Percentiles rank a stretch among this genome's conserved stretches.
phyloP scores from a whole-genome alignment of 2,329 filamentous ascomycete genomes.

The Tolypocladium ovalisporum region DNA sequence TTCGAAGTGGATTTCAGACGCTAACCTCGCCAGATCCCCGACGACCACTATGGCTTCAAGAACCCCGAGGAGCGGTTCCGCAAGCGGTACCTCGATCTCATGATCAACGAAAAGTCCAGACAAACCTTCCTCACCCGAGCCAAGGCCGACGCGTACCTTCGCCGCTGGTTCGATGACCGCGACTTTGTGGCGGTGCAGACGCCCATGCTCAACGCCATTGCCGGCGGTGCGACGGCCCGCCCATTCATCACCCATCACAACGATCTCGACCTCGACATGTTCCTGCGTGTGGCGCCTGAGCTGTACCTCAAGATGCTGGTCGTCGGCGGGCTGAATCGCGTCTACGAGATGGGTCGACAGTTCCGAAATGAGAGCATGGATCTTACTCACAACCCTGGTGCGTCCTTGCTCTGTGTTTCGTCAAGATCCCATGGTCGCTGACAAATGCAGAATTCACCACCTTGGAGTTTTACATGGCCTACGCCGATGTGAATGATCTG shows the following conservation, averaged over 20 bases:
- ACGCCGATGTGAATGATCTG: slow-evolving; percentile 81
- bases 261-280: slow-evolving; percentile 88
- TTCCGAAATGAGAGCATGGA: slow-evolving; percentile 79
- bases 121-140: slow-evolving; percentile 76
- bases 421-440: background rate
- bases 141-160: slow-evolving; percentile 82
- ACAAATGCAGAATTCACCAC: slow-evolving; percentile 73
- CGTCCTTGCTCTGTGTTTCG: background rate
- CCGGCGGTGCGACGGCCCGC: slow-evolving; percentile 85
- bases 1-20: slow-evolving; percentile 35
- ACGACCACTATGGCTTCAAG: slow-evolving; percentile 89
- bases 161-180: slow-evolving; percentile 74
- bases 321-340: slow-evolving; percentile 85
- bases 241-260: slow-evolving; percentile 96
- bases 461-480: slow-evolving; percentile 95
- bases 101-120: slow-evolving; percentile 86
- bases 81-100: slow-evolving; percentile 87
- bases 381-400: slow-evolving; percentile 69
- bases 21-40: slow-evolving; percentile 39
- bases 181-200: slow-evolving; percentile 95
- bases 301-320: slow-evolving; percentile 94
- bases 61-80: slow-evolving; percentile 89
- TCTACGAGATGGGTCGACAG: slow-evolving; percentile 91
- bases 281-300: slow-evolving; percentile 89
- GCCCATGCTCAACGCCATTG: slow-evolving; percentile 93